Evolutionary conservation across 164 flowering plant species (phyloP).

Genomic region (Malania oleifera): DNA sequence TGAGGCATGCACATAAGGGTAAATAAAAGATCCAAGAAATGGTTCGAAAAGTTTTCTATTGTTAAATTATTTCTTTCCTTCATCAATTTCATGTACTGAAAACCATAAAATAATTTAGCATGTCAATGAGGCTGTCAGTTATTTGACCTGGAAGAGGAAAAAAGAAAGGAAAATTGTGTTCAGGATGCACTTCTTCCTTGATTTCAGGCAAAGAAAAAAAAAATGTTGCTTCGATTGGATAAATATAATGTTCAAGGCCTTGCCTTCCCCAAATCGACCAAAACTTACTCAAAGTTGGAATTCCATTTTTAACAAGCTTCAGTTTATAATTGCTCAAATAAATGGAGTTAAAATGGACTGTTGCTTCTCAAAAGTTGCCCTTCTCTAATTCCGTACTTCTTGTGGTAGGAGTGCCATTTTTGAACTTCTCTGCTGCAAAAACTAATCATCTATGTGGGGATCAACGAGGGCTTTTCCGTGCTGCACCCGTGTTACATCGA

Average conservation of each 20-base stretch:
- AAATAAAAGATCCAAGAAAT: too few relatives aligned
- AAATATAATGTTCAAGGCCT: neutral
- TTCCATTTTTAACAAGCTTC: neutral
- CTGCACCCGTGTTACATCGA: constrained; percentile 30
- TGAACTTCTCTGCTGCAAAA: constrained; percentile 34
- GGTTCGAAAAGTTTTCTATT: too few relatives aligned
- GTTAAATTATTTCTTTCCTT: too few relatives aligned
- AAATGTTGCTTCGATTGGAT: neutral
- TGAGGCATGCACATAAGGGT: too few relatives aligned
- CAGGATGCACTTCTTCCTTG: neutral
- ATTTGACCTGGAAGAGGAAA: neutral
- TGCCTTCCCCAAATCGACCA: neutral
- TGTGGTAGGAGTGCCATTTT: neutral
- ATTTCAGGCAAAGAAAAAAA: neutral
- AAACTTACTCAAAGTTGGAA: neutral
- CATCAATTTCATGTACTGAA: too few relatives aligned
- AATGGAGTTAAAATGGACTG: neutral
- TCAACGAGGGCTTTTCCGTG: constrained; percentile 27
- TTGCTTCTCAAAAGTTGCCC: neutral
- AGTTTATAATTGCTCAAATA: neutral
- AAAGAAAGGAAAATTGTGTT: too few relatives aligned
- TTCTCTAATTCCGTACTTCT: neutral
- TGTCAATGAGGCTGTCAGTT: neutral
- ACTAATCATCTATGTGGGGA: constrained; percentile 38
- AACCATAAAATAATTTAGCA: too few relatives aligned